Evolutionary conservation across 805 yeast genomes (phyloP), one percentile per base, ranked within the genome.

Genomic region (Wickerhamomyces alni): DNA sequence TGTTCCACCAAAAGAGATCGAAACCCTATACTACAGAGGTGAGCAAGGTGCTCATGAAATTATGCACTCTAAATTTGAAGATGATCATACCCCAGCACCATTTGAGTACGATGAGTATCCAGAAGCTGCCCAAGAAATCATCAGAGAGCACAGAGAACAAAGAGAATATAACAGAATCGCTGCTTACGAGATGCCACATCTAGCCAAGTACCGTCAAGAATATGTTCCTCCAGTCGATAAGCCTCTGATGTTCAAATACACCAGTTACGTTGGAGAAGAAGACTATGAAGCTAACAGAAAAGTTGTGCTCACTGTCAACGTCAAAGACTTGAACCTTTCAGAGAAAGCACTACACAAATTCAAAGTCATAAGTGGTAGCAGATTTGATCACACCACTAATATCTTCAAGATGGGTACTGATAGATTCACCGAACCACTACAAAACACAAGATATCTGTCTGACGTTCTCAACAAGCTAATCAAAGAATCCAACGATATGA

Each of bases 101-200:
- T 75, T 71, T 49, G 69, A 71, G 51, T 77, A 66, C 51, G 87
- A 80, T 54, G 88, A 82, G 53, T 67, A 78, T 46, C 82, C 87
- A 19, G 68, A 81, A 5, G 65, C 66, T 12, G 94, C 93, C 17
- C 94, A 82, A 51, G 80, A 82, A 51, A 73, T 75, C 44, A 73
- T 82, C 26, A 75, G 77, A 40, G 82, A 77, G 47, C 85, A 79
- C 52, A 75, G 97, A 55, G 82, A 77, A 47, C 79, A 76, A 50
- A 79, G 95, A 50, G 77, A 83, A 47, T 78, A 81, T 53, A 81
- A 81, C 55, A 74, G 97, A 52, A 70, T 87, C 33, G 87, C 94
- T 10, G 96, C 97, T 0, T 91, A 82, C 63, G 98, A 91, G 59
- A 73, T 91, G 70, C 99, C 99, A 7, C 73, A 78, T 40, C 70